phyloP scores from a whole-genome alignment of 805 yeast species.

The Brettanomyces nanus region DNA sequence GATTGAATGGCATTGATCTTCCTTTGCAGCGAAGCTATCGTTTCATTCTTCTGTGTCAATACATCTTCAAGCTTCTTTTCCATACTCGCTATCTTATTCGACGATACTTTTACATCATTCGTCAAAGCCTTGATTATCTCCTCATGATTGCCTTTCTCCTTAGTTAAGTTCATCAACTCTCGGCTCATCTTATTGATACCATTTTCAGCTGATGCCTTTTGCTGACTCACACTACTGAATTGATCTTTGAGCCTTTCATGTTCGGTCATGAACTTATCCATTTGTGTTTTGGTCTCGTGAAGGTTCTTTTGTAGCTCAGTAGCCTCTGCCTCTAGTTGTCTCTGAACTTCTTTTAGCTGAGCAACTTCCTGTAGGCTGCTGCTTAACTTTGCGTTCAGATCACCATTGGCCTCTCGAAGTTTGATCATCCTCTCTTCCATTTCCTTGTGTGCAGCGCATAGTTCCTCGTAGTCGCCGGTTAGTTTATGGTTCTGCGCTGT shows the following conservation, averaged over 20 bases:
- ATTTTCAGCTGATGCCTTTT: conserved; percentile 52
- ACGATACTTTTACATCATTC: conserved; percentile 28
- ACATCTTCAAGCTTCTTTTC: conserved; percentile 20
- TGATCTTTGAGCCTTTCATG: conserved; percentile 24
- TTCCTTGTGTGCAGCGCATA: conserved; percentile 20
- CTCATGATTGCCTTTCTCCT: conserved; percentile 47
- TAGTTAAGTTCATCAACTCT: conserved; percentile 61
- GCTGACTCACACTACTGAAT: conserved; percentile 25
- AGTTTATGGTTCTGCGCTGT: conserved; percentile 16
- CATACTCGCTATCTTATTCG: conserved; percentile 28
- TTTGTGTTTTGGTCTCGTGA: conserved; percentile 14
- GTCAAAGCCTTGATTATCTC: conserved; percentile 34
- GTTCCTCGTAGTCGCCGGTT: conserved; percentile 24
- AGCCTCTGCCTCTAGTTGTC: conserved; percentile 29
- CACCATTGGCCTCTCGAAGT: conserved; percentile 22
- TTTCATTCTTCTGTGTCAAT: conserved; percentile 15
- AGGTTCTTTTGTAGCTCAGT: conserved; percentile 11
- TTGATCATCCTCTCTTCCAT: conserved; percentile 26
- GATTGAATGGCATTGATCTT: conserved; percentile 8
- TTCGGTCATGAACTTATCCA: conserved; percentile 13
- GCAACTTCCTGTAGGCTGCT: conserved; percentile 20
- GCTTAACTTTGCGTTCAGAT: conserved; percentile 14
- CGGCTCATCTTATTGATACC: conserved; percentile 88
- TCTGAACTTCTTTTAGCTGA: conserved; percentile 14
- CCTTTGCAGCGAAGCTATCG: conserved; percentile 15